These are phyloP conservation scores for Gastrodia elata DNA, from an alignment of 106 monocot species.

Conservation along the genomic window DNA sequence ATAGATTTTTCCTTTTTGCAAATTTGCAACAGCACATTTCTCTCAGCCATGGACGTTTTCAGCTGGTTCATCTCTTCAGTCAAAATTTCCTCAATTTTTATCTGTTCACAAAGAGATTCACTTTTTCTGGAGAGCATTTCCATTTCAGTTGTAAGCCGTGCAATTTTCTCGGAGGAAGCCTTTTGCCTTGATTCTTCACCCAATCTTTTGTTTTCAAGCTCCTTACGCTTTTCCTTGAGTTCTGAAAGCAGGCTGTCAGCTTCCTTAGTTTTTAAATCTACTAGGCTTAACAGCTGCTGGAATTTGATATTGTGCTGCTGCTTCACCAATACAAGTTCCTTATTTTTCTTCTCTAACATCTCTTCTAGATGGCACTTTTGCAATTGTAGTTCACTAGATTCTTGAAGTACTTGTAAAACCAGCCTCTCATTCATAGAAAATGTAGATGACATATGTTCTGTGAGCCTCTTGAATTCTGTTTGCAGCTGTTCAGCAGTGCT, in stretches of 20 bases:
- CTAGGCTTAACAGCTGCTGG: slow-evolving; percentile 45
- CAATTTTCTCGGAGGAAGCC: slow-evolving; percentile 43
- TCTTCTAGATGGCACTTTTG: slow-evolving; percentile 53
- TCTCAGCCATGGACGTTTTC: slow-evolving; percentile 16
- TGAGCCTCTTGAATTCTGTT: slow-evolving; percentile 52
- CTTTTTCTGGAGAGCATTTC: slow-evolving; percentile 44
- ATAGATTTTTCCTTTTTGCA: slow-evolving; percentile 21
- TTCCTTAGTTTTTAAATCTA: slow-evolving; percentile 67
- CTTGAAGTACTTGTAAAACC: slow-evolving; percentile 43
- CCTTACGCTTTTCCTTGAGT: slow-evolving; percentile 45
- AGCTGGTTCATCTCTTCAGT: slow-evolving; percentile 27
- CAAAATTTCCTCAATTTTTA: slow-evolving; percentile 26
- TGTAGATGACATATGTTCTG: slow-evolving; percentile 46
- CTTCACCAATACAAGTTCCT: slow-evolving; percentile 37
- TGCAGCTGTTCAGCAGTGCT: slow-evolving; percentile 53
- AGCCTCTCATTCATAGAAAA: slow-evolving; percentile 63
- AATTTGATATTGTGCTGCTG: slow-evolving; percentile 34
- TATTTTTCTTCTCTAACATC: slow-evolving; percentile 39
- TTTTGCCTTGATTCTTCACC: slow-evolving; percentile 34
- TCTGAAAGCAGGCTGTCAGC: slow-evolving; percentile 39
- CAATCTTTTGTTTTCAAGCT: slow-evolving; percentile 45
- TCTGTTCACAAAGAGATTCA: slow-evolving; percentile 22
- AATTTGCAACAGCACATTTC: slow-evolving; percentile 21
- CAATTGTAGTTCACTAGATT: slow-evolving; percentile 43
- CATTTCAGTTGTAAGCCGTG: slow-evolving; percentile 27